Percentiles rank a stretch among this genome's conserved stretches.
Evolutionary conservation across 441 rosid species (phyloP).

Genomic region (Capsella rubella): DNA sequence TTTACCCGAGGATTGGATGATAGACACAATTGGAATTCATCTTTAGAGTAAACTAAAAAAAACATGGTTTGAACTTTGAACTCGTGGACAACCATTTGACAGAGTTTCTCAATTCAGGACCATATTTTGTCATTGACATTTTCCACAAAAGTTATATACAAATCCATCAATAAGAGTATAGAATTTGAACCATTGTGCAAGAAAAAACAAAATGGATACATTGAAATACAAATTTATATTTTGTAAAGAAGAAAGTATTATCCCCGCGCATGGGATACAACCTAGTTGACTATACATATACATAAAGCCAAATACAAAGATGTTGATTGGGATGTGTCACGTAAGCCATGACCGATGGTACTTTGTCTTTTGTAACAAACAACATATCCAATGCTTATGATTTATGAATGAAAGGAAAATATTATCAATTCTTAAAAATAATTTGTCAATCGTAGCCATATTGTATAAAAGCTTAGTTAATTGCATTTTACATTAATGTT

Average conservation of each 20-base stretch:
- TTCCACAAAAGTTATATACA: not conserved
- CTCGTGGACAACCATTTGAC: not conserved
- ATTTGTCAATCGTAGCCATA: not conserved
- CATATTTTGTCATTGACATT: not conserved
- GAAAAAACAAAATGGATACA: not conserved
- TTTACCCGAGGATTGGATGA: constrained; percentile 1
- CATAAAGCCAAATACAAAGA: not conserved
- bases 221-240: too few species aligned
- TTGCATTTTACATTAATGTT: not conserved
- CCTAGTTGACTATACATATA: not conserved
- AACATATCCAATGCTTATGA: not conserved
- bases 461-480: too few species aligned
- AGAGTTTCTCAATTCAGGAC: not conserved
- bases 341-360: constrained; percentile 23
- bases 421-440: not conserved
- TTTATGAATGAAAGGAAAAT: not conserved
- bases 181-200: not conserved
- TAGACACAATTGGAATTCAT: constrained; percentile 1
- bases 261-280: not conserved
- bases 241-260: not conserved
- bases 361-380: not conserved
- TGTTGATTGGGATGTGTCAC: not conserved
- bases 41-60: not conserved
- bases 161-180: not conserved
- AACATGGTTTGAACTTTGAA: not conserved